These are phyloP conservation scores for Akanthomyces uredinophilus DNA, from an alignment of 2,329 filamentous ascomycete species.

Conservation along the genomic window DNA sequence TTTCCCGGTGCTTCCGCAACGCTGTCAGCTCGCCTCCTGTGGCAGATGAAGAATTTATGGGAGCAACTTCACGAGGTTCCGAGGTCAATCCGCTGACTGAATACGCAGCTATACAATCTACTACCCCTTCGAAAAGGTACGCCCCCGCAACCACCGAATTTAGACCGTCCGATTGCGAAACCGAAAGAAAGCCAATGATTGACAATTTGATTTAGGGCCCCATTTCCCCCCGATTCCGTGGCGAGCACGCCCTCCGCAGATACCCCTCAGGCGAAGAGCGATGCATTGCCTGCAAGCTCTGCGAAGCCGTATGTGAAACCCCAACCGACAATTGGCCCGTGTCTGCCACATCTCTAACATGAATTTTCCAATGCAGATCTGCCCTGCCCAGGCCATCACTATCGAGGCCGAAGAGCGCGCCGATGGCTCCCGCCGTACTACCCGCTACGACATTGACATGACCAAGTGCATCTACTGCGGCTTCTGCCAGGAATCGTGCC, in stretches of 20 bases:
- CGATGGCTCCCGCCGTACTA: conserved; percentile 91
- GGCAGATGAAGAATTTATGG: not conserved
- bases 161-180: not conserved
- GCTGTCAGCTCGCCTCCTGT: conserved; percentile 3
- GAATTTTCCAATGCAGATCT: conserved; percentile 51
- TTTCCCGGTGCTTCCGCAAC: not conserved
- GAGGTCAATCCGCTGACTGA: conserved; percentile 5
- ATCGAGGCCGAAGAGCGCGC: conserved; percentile 98
- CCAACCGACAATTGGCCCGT: not conserved
- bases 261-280: conserved; percentile 98
- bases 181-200: not conserved
- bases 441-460: conserved; percentile 99
- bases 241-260: conserved; percentile 91
- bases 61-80: not conserved
- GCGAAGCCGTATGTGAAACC: conserved; percentile 64
- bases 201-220: conserved; percentile 55
- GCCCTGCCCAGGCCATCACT: conserved; percentile 96
- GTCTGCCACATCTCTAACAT: not conserved
- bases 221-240: conserved; percentile 95
- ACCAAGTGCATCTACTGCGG: conserved; percentile 99
- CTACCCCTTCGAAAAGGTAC: conserved; percentile 94
- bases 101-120: conserved; percentile 85
- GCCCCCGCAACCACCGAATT: conserved; percentile 15
- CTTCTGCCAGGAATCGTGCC: conserved; percentile 98
- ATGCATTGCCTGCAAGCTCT: conserved; percentile 99